phyloP scores from a whole-genome alignment of 805 yeast species.

The Schwanniomyces vanrijiae region DNA sequence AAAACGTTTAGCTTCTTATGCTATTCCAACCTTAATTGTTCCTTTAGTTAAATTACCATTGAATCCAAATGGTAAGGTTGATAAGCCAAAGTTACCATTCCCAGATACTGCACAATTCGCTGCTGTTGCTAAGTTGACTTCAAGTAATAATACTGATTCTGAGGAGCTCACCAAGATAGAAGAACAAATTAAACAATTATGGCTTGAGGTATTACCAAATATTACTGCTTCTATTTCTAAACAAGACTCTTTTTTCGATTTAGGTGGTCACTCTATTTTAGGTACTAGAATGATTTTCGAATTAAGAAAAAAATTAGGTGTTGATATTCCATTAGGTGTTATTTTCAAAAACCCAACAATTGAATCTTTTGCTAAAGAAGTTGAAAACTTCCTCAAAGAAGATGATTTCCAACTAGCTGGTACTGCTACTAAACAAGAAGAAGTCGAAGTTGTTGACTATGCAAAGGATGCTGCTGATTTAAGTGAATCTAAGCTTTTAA shows the following conservation, averaged over 20 bases:
- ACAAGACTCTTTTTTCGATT: slow-evolving; percentile 89
- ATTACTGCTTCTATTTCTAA: slow-evolving; percentile 75
- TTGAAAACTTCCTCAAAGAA: slow-evolving; percentile 55
- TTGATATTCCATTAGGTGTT: slow-evolving; percentile 86
- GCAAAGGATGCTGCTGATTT: slow-evolving; percentile 70
- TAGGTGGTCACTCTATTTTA: slow-evolving; percentile 96
- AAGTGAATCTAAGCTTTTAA: slow-evolving; percentile 38
- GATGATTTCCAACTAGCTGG: slow-evolving; percentile 46
- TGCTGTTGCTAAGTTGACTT: slow-evolving; percentile 59
- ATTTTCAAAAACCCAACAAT: slow-evolving; percentile 90
- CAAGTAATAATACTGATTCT: slow-evolving; percentile 43
- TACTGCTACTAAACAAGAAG: slow-evolving; percentile 24
- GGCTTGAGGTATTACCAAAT: slow-evolving; percentile 84
- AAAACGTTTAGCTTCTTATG: slow-evolving; percentile 87
- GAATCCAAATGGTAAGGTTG: slow-evolving; percentile 98
- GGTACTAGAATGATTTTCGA: slow-evolving; percentile 97
- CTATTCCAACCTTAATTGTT: slow-evolving; percentile 88
- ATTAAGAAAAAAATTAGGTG: slow-evolving; percentile 70
- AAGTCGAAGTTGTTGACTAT: slow-evolving; percentile 45
- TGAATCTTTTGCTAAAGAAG: slow-evolving; percentile 70
- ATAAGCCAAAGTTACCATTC: slow-evolving; percentile 94
- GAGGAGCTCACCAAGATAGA: slow-evolving; percentile 64
- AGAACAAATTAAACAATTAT: slow-evolving; percentile 69
- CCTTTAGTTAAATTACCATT: slow-evolving; percentile 85
- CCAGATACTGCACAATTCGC: slow-evolving; percentile 87